phyloP scores from a whole-genome alignment of 441 rosid species.

The Breynia disticha region DNA sequence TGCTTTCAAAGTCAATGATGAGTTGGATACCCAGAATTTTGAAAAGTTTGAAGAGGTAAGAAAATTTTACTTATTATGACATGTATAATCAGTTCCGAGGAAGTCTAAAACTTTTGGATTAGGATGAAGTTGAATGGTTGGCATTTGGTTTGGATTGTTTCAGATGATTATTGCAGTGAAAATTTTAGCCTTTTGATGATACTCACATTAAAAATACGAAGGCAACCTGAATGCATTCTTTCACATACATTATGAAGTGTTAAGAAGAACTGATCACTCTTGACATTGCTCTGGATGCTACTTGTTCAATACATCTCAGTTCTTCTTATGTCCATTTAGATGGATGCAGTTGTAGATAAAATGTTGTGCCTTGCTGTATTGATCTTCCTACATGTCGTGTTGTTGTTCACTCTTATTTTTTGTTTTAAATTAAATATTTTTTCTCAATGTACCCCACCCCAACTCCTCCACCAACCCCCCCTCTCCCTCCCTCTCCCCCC shows the following conservation, averaged over 20 bases:
- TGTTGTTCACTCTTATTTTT: too few species aligned
- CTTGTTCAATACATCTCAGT: too few species aligned
- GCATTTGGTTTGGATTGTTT: neutral
- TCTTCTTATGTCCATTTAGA: too few species aligned
- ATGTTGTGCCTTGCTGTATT: too few species aligned
- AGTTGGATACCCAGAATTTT: slow-evolving; percentile 74
- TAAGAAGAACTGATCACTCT: too few species aligned
- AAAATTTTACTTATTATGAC: neutral
- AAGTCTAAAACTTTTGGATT: neutral
- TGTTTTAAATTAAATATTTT: too few species aligned
- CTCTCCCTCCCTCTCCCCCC: neutral
- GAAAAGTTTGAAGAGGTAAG: slow-evolving; percentile 84
- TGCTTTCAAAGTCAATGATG: slow-evolving; percentile 75
- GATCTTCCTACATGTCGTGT: too few species aligned
- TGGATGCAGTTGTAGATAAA: too few species aligned
- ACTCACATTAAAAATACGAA: neutral
- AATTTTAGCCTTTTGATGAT: neutral
- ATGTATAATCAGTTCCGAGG: neutral
- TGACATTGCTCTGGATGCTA: too few species aligned
- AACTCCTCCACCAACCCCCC: too few species aligned
- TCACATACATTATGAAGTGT: slow-evolving; percentile 6
- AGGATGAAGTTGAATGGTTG: neutral
- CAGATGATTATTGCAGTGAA: neutral
- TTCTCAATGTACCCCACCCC: too few species aligned
- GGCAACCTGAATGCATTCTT: neutral